A percentile compares a stretch with the other conserved stretches of the same genome.
Evolutionary conservation across 1,284 basidiomycete species (phyloP).

Genomic region (Apiotrichum gamsii): DNA sequence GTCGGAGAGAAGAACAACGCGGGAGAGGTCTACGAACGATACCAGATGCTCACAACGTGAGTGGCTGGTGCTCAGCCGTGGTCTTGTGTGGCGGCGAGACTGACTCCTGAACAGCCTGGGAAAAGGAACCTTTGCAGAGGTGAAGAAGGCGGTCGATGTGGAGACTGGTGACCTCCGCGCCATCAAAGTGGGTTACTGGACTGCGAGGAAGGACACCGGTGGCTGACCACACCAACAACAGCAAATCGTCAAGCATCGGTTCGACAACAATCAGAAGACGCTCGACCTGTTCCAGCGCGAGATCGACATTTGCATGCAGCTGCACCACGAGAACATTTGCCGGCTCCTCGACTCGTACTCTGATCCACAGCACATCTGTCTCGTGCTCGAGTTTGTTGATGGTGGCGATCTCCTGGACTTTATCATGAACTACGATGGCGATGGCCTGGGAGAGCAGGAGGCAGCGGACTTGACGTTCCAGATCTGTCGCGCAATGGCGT

Average conservation of each 20-base stretch:
- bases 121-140: conserved; percentile 47
- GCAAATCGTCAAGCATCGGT: conserved; percentile 47
- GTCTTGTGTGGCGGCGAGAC: no score
- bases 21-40: conserved; percentile 45
- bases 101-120: conserved; percentile 36
- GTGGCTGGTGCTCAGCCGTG: conserved; percentile 9
- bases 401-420: conserved; percentile 85
- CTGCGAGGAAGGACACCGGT: no score
- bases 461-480: conserved; percentile 38
- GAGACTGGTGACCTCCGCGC: conserved; percentile 43
- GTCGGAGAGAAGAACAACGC: conserved; percentile 45
- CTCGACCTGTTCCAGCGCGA: conserved; percentile 61
- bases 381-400: conserved; percentile 56
- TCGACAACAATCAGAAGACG: conserved; percentile 48
- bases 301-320: conserved; percentile 65
- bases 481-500: conserved; percentile 47
- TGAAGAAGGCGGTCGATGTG: conserved; percentile 44
- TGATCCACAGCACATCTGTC: conserved; percentile 59
- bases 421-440: conserved; percentile 55
- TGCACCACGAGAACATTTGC: conserved; percentile 77
- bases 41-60: conserved; percentile 41
- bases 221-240: conserved; percentile 51
- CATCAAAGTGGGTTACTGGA: conserved; percentile 47
- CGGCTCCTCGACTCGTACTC: conserved; percentile 71
- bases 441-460: conserved; percentile 54